Percentiles rank a stretch among this genome's conserved stretches.
phyloP scores from a whole-genome alignment of 208 protist genomes.

The Blastocrithidia nonstop region DNA sequence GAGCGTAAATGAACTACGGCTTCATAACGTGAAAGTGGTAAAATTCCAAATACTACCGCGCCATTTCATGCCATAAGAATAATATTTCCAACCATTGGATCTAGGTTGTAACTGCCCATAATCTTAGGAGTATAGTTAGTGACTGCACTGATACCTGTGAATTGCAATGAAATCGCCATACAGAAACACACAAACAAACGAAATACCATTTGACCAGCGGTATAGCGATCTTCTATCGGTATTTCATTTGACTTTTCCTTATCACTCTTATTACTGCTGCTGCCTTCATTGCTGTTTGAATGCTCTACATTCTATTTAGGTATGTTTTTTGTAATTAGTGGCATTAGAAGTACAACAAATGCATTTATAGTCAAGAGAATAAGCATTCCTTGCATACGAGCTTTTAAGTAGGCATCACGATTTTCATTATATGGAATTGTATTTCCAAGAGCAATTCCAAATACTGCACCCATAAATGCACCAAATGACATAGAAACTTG shows the following conservation, averaged over 20 bases:
- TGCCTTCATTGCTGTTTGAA: neutral
- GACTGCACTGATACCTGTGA: constrained; percentile 59
- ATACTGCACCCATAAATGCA: constrained; percentile 20
- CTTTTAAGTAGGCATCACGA: constrained; percentile 11
- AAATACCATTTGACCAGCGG: constrained; percentile 16
- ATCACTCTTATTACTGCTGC: no score
- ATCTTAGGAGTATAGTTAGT: constrained; percentile 59
- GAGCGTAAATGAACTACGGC: constrained; percentile 31
- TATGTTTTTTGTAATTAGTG: constrained; percentile 13
- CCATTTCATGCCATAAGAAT: constrained; percentile 52
- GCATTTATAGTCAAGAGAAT: constrained; percentile 12
- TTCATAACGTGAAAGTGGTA: constrained; percentile 24
- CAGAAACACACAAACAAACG: constrained; percentile 14
- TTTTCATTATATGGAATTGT: constrained; percentile 12
- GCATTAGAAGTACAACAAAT: constrained; percentile 12
- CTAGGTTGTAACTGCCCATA: constrained; percentile 18
- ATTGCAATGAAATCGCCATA: constrained; percentile 21
- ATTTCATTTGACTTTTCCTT: no score
- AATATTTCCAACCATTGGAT: constrained; percentile 33
- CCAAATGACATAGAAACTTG: constrained; percentile 29
- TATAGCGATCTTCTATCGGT: no score
- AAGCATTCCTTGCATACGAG: constrained; percentile 22
- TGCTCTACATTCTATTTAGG: constrained; percentile 5
- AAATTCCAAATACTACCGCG: constrained; percentile 19
- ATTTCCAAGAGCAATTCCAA: constrained; percentile 19